Conservation (phyloP, 805 yeast genomes). For the Candida glaebosa region DNA sequence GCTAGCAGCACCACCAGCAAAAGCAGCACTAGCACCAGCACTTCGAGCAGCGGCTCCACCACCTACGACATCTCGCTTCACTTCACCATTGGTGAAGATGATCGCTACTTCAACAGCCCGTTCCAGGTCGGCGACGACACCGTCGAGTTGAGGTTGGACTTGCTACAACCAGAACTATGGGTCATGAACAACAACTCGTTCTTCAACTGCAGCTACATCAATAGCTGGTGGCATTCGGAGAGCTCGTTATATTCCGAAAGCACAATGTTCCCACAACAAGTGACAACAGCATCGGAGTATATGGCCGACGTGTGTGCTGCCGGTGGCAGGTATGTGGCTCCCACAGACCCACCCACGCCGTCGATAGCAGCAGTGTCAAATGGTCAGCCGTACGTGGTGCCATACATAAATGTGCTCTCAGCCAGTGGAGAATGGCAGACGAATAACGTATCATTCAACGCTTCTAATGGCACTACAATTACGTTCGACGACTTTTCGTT, state of each 20-base stretch:
- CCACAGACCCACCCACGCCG: constrained; percentile 11
- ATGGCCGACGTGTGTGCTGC: constrained; percentile 24
- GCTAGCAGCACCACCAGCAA: not conserved
- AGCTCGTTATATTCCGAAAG: constrained; percentile 3
- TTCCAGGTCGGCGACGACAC: constrained; percentile 1
- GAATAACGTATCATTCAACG: constrained; percentile 19
- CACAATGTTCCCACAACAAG: constrained; percentile 9
- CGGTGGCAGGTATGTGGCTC: constrained; percentile 21
- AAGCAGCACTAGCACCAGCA: not conserved
- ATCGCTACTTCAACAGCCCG: not conserved
- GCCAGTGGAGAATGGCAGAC: constrained; percentile 27
- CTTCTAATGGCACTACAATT: constrained; percentile 11
- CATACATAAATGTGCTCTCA: constrained; percentile 23
- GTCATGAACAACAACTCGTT: constrained; percentile 25
- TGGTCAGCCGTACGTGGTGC: constrained; percentile 17
- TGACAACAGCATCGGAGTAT: constrained; percentile 20
- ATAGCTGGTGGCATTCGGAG: constrained; percentile 17
- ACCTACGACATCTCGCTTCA: not conserved
- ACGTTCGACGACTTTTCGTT: constrained; percentile 22
- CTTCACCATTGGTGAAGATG: not conserved
- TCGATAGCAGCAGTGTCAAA: constrained; percentile 11
- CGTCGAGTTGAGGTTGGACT: constrained; percentile 22
- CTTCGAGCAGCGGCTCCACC: not conserved
- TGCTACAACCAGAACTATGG: constrained; percentile 39
- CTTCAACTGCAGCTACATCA: constrained; percentile 21